Evolutionary conservation across 208 protist genomes (phyloP).

Genomic region (Acanthamoeba culbertsoni): DNA sequence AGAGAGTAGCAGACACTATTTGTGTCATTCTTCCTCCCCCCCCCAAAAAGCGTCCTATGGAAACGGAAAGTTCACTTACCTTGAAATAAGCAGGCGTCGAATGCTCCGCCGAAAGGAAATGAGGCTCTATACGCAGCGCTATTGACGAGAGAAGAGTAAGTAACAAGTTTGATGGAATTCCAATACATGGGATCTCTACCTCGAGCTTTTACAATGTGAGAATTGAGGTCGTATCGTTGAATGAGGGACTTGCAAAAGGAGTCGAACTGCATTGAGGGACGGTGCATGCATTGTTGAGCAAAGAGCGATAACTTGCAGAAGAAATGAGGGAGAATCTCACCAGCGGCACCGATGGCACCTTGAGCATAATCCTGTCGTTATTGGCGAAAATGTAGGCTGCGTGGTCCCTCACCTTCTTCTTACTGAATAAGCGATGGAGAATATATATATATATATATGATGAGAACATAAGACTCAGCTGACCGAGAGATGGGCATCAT

Average conservation of each 20-base stretch:
- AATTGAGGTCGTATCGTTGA: background rate
- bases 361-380: background rate
- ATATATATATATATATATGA: background rate
- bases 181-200: background rate
- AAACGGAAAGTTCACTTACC: too few relatives aligned
- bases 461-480: background rate
- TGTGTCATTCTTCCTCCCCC: background rate
- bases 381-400: background rate
- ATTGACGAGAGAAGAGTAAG: too few relatives aligned
- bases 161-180: background rate
- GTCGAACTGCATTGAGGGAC: background rate
- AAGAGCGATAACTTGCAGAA: background rate
- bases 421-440: background rate
- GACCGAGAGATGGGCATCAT: background rate
- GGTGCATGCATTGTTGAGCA: background rate
- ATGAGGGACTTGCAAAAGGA: background rate
- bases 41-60: too few relatives aligned
- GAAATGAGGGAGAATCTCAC: background rate
- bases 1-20: background rate
- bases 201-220: background rate
- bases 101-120: background rate
- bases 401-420: slow-evolving; percentile 2
- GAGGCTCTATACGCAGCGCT: background rate
- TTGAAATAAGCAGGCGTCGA: background rate
- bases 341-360: background rate